These are phyloP conservation scores for Ceriops decandra DNA, from an alignment of 345 rosid species.

Conservation along the genomic window DNA sequence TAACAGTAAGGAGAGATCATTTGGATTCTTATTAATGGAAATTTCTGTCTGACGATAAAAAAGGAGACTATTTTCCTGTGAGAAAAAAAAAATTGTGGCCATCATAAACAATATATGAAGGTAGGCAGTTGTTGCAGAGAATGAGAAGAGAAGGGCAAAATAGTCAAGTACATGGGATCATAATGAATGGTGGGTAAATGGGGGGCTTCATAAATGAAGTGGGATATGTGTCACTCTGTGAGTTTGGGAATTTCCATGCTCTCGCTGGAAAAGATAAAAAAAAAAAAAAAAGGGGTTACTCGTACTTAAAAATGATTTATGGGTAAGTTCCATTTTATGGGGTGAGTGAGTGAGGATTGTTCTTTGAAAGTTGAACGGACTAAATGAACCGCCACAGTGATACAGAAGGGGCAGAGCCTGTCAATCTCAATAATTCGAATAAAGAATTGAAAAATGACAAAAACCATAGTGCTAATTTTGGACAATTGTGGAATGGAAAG, in stretches of 20 bases:
- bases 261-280: no score
- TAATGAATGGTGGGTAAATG: conserved; percentile 4
- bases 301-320: no score
- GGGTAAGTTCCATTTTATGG: no score
- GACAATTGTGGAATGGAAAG: no score
- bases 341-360: no score
- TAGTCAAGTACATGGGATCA: background rate
- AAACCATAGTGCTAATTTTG: background rate
- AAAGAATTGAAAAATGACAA: background rate
- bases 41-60: no score
- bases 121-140: background rate
- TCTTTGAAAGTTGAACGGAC: background rate
- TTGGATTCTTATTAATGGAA: no score
- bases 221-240: background rate
- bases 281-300: no score
- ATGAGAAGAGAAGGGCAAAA: background rate
- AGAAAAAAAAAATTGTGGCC: no score
- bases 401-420: no score
- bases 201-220: conserved; percentile 2
- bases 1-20: no score
- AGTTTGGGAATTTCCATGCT: background rate
- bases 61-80: no score
- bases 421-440: background rate
- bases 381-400: background rate
- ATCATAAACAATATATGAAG: background rate